Evolutionary conservation across 2,329 filamentous ascomycete species (phyloP), one percentile per base, ranked within the genome.

Genomic region (Didymella sp.): DNA sequence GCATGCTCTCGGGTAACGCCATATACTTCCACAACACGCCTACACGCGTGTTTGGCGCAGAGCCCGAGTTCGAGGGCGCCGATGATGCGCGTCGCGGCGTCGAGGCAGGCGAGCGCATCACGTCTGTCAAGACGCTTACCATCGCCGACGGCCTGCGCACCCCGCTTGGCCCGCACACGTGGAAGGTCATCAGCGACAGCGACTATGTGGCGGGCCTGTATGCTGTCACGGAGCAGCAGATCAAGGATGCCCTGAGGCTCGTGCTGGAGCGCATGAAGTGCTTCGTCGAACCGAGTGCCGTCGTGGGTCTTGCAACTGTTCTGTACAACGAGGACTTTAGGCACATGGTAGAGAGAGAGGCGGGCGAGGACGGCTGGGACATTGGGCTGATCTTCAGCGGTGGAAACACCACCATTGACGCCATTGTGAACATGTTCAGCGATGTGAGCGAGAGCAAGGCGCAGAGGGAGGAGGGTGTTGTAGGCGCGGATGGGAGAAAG

Each of bases 81-180:
- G 92, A 98, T 77, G 94, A 98, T 77, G 89, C 85, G 33, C 83
- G 87, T 58, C 81, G 91, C 2, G 91, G 91, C 0, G 83, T 94
- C 28, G 84, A 84, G 49, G 73, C 82, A 0, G 88, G 89, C 0
- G 64, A 78, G 64, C 82, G 92, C 12, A 82, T 98, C 35, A 80
- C 85, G 61, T 75, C 73, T 0, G 93, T 97, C 19, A 86, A 84
- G 66, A 87, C 88, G 0, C 81, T 94, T 15, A 97, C 94, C 0
- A 88, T 98, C 31, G 94, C 92, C 0, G 94, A 98, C 76, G 94
- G 94, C 0, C 78, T 98, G 72, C 83, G 94, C 24, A 96, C 93
- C 17, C 92, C 91, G 0, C 84, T 97, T 0, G 93, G 93, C 0
- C 73, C 80, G 43, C 80, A 88, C 52, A 92, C 92, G 1, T 98